These are phyloP conservation scores for Syzygium oleosum DNA, from an alignment of 345 rosid genomes.

Conservation along the genomic window DNA sequence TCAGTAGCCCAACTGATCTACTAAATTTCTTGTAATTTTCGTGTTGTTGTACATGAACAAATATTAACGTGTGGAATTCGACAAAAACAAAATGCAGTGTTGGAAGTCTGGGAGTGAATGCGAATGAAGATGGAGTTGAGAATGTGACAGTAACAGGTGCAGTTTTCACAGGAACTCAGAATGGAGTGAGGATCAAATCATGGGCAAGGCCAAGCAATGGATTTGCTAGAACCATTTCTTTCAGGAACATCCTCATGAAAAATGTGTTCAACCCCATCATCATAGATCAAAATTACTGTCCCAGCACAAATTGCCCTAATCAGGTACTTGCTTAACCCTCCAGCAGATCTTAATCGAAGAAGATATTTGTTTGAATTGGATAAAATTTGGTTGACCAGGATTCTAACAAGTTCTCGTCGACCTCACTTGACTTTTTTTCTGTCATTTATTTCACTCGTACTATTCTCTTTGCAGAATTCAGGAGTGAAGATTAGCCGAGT, in stretches of 20 bases:
- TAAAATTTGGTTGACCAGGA: neutral
- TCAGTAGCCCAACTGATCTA: neutral
- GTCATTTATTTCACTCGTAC: neutral
- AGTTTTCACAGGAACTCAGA: slow-evolving; percentile 26
- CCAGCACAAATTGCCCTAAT: slow-evolving; percentile 30
- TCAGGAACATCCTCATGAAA: slow-evolving; percentile 20
- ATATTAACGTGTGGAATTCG: neutral
- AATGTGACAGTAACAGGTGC: slow-evolving; percentile 36
- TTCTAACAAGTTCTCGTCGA: neutral
- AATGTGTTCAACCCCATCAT: slow-evolving; percentile 40
- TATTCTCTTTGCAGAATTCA: neutral
- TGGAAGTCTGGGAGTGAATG: slow-evolving; percentile 37
- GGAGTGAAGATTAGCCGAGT: slow-evolving; percentile 26
- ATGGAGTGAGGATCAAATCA: slow-evolving; percentile 56
- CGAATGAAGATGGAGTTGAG: slow-evolving; percentile 40
- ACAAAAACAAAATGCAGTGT: slow-evolving; percentile 27
- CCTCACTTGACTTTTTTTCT: neutral
- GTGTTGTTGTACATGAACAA: neutral
- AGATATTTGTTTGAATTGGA: neutral
- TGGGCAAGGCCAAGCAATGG: slow-evolving; percentile 64
- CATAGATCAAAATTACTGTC: slow-evolving; percentile 61
- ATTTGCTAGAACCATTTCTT: slow-evolving; percentile 31
- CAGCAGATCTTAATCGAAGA: neutral
- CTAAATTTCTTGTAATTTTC: neutral
- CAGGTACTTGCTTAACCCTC: slow-evolving; percentile 14